These are phyloP conservation scores for apple (Malus domestica) DNA, from an alignment of 306 rosid species.

Conservation along the genomic window DNA sequence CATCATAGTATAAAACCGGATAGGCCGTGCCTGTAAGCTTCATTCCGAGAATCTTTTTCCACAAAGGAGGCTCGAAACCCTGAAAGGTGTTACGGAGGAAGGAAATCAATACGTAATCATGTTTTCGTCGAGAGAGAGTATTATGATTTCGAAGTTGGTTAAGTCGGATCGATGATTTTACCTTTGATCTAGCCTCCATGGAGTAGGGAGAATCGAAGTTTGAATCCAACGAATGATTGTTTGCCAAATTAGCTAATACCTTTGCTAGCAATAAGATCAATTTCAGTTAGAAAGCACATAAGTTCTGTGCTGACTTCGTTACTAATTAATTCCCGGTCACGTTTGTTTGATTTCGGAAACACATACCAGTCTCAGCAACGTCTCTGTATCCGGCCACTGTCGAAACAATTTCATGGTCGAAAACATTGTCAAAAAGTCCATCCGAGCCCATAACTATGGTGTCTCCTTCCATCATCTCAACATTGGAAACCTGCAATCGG, in stretches of 20 bases:
- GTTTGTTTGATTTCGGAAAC: not conserved
- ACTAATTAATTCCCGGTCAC: not conserved
- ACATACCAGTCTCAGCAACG: slow-evolving; percentile 71
- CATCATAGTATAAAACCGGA: not conserved
- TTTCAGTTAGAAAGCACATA: slow-evolving; percentile 9
- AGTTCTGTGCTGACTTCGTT: not conserved
- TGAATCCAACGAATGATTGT: slow-evolving; percentile 62
- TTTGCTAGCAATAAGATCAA: slow-evolving; percentile 66
- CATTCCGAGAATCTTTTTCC: slow-evolving; percentile 90
- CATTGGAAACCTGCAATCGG: slow-evolving; percentile 51
- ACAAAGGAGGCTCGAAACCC: slow-evolving; percentile 78
- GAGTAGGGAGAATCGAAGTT: slow-evolving; percentile 84
- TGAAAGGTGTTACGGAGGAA: slow-evolving; percentile 21
- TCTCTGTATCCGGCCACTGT: slow-evolving; percentile 35
- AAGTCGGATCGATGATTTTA: slow-evolving; percentile 12
- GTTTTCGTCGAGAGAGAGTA: not conserved
- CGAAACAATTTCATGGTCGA: slow-evolving; percentile 57
- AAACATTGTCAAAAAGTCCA: slow-evolving; percentile 76
- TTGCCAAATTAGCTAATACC: slow-evolving; percentile 83
- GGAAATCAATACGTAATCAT: not conserved
- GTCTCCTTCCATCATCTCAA: slow-evolving; percentile 65
- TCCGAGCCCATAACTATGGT: slow-evolving; percentile 78
- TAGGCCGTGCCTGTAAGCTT: slow-evolving; percentile 61
- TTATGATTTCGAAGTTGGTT: not conserved
- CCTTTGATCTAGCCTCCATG: slow-evolving; percentile 80